Evolutionary conservation across 495 filamentous ascomycete genomes (phyloP).

Genomic region (Penicillium canescens): DNA sequence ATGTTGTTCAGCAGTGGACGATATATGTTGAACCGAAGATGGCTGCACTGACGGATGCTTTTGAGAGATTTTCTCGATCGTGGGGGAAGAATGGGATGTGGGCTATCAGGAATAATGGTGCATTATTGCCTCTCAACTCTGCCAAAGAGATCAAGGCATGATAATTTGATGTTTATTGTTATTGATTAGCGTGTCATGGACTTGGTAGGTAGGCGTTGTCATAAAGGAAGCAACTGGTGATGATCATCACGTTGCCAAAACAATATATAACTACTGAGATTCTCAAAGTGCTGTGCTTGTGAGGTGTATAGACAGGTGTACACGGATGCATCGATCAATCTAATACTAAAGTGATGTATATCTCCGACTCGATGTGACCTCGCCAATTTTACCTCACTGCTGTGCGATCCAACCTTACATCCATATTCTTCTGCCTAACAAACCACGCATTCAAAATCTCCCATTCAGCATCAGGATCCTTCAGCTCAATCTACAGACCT

Average conservation of each 20-base stretch:
- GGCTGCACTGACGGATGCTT: conserved; percentile 2
- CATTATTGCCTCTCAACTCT: background rate
- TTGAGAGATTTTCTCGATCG: conserved; percentile 9
- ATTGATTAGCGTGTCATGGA: no score
- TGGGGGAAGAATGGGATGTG: conserved; percentile 9
- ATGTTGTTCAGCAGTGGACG: conserved; percentile 6
- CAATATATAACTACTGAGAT: no score
- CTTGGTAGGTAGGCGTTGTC: no score
- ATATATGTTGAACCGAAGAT: conserved; percentile 8
- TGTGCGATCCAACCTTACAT: conserved; percentile 7
- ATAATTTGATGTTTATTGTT: no score
- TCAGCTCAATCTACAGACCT: conserved; percentile 23
- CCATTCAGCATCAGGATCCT: conserved; percentile 29
- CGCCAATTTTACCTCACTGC: background rate
- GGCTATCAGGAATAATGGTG: background rate
- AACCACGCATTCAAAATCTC: conserved; percentile 35
- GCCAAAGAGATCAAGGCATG: background rate
- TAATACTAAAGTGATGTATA: no score
- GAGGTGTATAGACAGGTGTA: no score
- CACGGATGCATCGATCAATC: no score
- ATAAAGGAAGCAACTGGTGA: no score
- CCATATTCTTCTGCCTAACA: conserved; percentile 28
- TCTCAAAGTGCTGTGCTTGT: no score
- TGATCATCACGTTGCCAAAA: no score
- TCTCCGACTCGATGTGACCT: no score